phyloP scores from a whole-genome alignment of 2,329 filamentous ascomycete species.

The Neonectria neomacrospora region DNA sequence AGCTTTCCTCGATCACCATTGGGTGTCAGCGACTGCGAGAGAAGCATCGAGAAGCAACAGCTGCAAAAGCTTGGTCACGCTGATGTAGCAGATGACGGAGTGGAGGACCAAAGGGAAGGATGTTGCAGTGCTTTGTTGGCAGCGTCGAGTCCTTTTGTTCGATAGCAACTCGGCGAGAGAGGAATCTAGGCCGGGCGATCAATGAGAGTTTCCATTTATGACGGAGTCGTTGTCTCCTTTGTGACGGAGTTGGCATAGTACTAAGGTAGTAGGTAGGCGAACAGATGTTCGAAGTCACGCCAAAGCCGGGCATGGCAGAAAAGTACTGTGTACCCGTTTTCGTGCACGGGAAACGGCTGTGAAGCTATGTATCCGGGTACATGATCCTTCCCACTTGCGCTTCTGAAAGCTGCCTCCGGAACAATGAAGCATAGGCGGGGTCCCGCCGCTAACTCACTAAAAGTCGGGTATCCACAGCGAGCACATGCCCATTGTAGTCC shows the following conservation, averaged over 20 bases:
- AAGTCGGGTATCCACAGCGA: conserved; percentile 5
- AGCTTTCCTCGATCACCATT: conserved; percentile 22
- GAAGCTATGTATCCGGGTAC: background rate
- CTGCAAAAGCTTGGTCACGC: conserved; percentile 21
- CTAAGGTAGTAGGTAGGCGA: too few relatives aligned
- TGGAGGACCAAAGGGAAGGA: conserved; percentile 3
- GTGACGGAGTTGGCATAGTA: conserved; percentile 10
- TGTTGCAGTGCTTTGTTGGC: conserved; percentile 20
- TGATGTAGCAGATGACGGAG: conserved; percentile 18
- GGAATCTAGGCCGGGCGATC: background rate
- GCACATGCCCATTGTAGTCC: conserved; percentile 11
- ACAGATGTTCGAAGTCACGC: too few relatives aligned
- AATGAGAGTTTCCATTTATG: conserved; percentile 8
- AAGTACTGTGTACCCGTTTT: background rate
- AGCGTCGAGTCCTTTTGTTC: conserved; percentile 1
- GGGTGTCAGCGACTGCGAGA: conserved; percentile 13
- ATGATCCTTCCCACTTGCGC: conserved; percentile 8
- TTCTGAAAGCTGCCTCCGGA: background rate
- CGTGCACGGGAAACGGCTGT: background rate
- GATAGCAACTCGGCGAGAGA: background rate
- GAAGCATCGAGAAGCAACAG: conserved; percentile 29
- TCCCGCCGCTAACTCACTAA: conserved; percentile 19
- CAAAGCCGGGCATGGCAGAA: background rate
- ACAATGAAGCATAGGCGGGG: conserved; percentile 18
- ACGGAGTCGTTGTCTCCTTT: background rate